Base-by-base conservation (phyloP, 352 stramenopile genomes). In the Albugo laibachii region DNA sequence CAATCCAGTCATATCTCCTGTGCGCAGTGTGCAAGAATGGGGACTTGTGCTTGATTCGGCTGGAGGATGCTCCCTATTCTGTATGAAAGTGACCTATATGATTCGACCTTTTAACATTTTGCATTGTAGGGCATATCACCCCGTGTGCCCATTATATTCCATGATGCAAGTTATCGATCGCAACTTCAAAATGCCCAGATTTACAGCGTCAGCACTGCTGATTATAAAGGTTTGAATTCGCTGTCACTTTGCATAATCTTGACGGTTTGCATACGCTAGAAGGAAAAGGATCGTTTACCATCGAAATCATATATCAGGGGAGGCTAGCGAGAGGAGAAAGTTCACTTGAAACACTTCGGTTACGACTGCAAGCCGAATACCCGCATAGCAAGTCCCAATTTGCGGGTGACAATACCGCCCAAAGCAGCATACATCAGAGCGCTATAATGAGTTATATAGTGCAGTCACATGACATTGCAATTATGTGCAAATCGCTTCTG, bases 11-110 rank as follows among this genome's bases (percentile, higher is more conserved):
- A 14, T 52, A 86, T 53, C 51, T 92, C 36, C 16, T 83, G 0
- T 83, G 77, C 31, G 62, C 57, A 4, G 48, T 88, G 15, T 69
- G 80, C 21, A 65, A 52, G 12, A 83, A 82, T 43, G 79, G 79
- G 2, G 72, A 86, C 16, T 49, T 92, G 13, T 79, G 68, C 21
- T 45, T 92, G 2, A 86, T 77, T 49, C 76, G 76, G 6, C 56
- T 56, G 8, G 69, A 86, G 24, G 83, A 62, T 18, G 66, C 78
- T 41, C 61, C 65, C 5, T 83, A 80, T 46, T 76, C 77, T 63
- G 78, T 91, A 61, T 11, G 66, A 31, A 10, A 3, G 3, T 31
- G 24, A 31, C 24, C 24, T 3, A 8, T 31, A 31, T 31, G 3
- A 31, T 31, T 31, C 24, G 24, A 31, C 24, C 3, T 31, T 24